A percentile compares a stretch with the other conserved stretches of the same genome.
Evolutionary conservation across 1,284 basidiomycete species (phyloP).

Genomic region (Cryptococcus sp.): DNA sequence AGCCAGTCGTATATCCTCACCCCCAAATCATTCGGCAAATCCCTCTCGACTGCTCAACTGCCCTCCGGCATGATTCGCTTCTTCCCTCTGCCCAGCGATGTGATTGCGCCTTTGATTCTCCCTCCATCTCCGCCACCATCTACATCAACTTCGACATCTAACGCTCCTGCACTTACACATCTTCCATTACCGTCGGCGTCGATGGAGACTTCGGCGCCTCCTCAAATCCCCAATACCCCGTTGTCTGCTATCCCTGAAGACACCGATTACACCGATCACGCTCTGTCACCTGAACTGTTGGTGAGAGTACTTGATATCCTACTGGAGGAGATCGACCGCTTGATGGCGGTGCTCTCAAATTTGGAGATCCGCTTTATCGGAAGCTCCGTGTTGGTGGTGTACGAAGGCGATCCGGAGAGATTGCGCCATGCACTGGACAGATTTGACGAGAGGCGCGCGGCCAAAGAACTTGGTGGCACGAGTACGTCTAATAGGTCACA

Average conservation of each 20-base stretch:
- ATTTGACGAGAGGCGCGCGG: conserved; percentile 42
- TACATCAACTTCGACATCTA: conserved; percentile 3
- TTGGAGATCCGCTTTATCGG: conserved; percentile 81
- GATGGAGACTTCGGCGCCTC: conserved; percentile 23
- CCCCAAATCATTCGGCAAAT: conserved; percentile 78
- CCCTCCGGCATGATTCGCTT: conserved; percentile 72
- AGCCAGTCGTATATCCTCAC: conserved; percentile 62
- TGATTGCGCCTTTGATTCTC: conserved; percentile 19
- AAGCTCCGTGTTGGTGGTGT: conserved; percentile 75
- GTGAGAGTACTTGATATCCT: conserved; percentile 60
- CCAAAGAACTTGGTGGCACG: neutral
- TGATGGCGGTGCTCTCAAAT: conserved; percentile 58
- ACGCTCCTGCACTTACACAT: neutral
- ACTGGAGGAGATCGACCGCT: conserved; percentile 59
- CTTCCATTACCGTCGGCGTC: conserved; percentile 15
- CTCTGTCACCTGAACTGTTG: conserved; percentile 62
- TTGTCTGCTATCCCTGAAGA: conserved; percentile 11
- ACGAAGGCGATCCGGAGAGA: conserved; percentile 67
- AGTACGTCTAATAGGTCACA: too few species aligned
- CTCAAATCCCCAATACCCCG: conserved; percentile 15
- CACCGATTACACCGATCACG: conserved; percentile 34
- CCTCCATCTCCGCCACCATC: conserved; percentile 17
- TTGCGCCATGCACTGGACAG: conserved; percentile 55
- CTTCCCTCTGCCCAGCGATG: conserved; percentile 62
- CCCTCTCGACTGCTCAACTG: conserved; percentile 67